Percentiles rank a stretch among this genome's conserved stretches.
Conservation (phyloP, 2,329 filamentous ascomycete species). For the Cercospora citrullina region DNA sequence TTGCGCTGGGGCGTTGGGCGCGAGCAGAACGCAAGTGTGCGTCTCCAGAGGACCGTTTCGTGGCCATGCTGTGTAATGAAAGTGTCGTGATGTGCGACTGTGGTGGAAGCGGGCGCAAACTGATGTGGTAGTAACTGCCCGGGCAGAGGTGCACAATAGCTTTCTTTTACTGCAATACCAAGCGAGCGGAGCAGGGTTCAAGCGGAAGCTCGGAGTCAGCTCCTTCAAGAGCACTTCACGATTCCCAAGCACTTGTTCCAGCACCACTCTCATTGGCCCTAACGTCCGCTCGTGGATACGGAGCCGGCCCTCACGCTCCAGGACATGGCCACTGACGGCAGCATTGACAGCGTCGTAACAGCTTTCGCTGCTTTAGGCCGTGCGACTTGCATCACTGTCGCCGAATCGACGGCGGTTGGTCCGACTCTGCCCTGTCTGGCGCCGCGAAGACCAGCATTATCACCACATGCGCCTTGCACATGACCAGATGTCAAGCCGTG, state of each 20-base stretch:
- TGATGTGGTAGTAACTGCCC: background rate
- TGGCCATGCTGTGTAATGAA: constrained; percentile 5
- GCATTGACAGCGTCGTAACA: background rate
- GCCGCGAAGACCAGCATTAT: background rate
- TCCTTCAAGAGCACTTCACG: background rate
- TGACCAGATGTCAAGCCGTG: background rate
- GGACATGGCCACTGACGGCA: background rate
- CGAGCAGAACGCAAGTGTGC: background rate
- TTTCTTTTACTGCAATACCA: background rate
- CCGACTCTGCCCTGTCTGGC: background rate
- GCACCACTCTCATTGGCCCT: background rate
- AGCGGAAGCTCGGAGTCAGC: background rate
- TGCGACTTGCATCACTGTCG: background rate
- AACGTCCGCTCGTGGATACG: background rate
- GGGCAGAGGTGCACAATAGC: background rate
- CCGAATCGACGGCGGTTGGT: background rate
- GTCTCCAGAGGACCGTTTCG: constrained; percentile 10
- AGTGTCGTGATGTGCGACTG: background rate
- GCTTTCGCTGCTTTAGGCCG: background rate
- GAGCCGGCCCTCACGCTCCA: background rate
- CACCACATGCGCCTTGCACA: background rate
- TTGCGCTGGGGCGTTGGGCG: background rate
- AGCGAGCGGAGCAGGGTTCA: background rate
- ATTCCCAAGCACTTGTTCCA: background rate
- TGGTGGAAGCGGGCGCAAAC: background rate